These are phyloP conservation scores for Fagopyrum esculentum DNA, from an alignment of 148 eudicot species.

Conservation along the genomic window DNA sequence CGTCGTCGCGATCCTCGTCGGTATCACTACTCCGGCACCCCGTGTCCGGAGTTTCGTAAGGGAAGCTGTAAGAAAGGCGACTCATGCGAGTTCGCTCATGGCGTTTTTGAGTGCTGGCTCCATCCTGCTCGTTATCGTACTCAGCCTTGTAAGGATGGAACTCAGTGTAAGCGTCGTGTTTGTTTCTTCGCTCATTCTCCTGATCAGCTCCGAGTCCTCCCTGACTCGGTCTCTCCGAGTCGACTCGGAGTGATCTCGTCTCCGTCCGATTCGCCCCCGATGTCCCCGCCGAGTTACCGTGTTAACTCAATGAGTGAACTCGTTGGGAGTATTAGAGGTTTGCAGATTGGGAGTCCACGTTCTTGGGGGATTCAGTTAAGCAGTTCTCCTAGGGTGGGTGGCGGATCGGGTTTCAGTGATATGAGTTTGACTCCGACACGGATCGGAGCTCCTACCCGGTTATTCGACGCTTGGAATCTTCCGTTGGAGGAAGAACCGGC, in stretches of 20 bases:
- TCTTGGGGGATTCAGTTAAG: slow-evolving; percentile 9
- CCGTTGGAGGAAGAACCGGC: slow-evolving; percentile 20
- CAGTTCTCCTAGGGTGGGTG: not conserved
- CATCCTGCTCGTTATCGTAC: slow-evolving; percentile 26
- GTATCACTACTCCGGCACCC: slow-evolving; percentile 53
- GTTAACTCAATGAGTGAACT: slow-evolving; percentile 11
- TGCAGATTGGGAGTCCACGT: slow-evolving; percentile 14
- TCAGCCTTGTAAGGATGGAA: slow-evolving; percentile 26
- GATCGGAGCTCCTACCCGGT: not conserved
- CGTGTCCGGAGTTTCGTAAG: slow-evolving; percentile 71
- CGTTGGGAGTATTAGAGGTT: slow-evolving; percentile 2
- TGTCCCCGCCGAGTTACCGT: slow-evolving; percentile 4
- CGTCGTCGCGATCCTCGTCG: slow-evolving; percentile 25
- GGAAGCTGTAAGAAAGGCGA: slow-evolving; percentile 29
- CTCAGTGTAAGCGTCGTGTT: slow-evolving; percentile 18
- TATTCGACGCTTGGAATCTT: slow-evolving; percentile 13
- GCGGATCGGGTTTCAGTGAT: not conserved
- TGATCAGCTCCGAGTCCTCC: slow-evolving; percentile 20
- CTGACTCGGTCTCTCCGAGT: not conserved
- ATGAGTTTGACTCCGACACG: not conserved
- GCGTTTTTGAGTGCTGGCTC: slow-evolving; percentile 31
- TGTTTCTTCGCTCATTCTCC: slow-evolving; percentile 27
- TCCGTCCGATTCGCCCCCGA: slow-evolving; percentile 10
- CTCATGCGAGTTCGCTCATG: slow-evolving; percentile 28
- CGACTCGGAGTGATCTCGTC: not conserved